Evolutionary conservation across 139 green algal species (phyloP).

Genomic region (Coelastrella sp.): DNA sequence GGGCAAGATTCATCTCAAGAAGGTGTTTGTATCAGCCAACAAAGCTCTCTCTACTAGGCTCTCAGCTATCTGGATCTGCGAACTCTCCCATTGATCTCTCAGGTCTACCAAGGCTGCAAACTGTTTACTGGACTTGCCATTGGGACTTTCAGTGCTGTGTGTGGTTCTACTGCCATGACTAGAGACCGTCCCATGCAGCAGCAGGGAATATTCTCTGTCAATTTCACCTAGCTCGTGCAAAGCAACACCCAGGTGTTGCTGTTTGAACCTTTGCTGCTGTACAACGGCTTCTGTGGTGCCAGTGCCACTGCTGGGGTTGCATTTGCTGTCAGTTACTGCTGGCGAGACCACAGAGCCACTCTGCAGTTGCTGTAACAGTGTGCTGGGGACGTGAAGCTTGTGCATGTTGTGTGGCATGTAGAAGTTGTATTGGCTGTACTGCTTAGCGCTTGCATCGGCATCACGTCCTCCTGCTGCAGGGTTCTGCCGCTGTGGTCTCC

Average conservation of each 20-base stretch:
- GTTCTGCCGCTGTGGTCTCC: not conserved
- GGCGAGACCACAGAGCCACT: not conserved
- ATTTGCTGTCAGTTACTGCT: not conserved
- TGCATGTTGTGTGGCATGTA: not conserved
- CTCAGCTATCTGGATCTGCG: not conserved
- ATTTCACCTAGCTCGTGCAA: not conserved
- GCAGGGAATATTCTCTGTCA: not conserved
- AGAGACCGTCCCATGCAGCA: not conserved
- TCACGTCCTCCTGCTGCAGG: not conserved
- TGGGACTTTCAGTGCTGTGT: not conserved
- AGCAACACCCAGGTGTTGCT: not conserved
- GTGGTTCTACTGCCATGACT: not conserved
- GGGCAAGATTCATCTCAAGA: too few species aligned
- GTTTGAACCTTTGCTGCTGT: not conserved
- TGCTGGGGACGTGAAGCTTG: not conserved
- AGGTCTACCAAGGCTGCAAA: not conserved
- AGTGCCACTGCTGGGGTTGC: not conserved
- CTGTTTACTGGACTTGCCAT: not conserved
- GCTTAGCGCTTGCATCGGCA: too few species aligned
- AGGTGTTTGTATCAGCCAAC: too few species aligned
- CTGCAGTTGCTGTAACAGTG: not conserved
- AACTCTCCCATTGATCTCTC: not conserved
- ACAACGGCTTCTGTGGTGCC: not conserved
- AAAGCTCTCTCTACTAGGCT: not conserved
- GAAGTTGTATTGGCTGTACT: not conserved